Conservation (phyloP, 129 eudicot species). For the Rutidosis leptorrhynchoides region DNA sequence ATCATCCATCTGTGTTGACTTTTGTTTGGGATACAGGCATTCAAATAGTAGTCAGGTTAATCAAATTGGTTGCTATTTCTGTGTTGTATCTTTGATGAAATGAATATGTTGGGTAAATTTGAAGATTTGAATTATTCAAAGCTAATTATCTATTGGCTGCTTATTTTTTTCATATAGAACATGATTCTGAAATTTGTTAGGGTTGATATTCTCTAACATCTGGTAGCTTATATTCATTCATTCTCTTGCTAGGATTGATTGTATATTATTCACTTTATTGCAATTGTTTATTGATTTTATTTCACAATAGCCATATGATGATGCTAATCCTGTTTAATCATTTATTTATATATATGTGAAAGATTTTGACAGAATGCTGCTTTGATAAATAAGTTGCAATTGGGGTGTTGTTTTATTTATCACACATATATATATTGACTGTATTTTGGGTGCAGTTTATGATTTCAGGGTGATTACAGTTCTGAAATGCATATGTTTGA, state of each 20-base stretch:
- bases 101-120: not conserved
- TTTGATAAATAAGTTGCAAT: not conserved
- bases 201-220: not conserved
- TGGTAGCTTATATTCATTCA: not conserved
- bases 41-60: not conserved
- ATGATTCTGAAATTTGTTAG: not conserved
- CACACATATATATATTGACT: too few species aligned
- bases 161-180: not conserved
- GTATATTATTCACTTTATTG: not conserved
- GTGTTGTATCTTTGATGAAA: not conserved
- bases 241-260: not conserved
- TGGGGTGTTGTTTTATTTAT: not conserved
- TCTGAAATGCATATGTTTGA: slow-evolving; percentile 46
- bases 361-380: not conserved
- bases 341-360: too few species aligned
- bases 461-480: slow-evolving; percentile 10
- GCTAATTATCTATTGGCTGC: too few species aligned
- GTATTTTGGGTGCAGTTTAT: not conserved
- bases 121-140: not conserved
- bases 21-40: not conserved
- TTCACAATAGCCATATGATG: not conserved
- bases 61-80: not conserved
- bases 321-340: too few species aligned
- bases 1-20: not conserved
- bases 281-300: too few species aligned